A percentile compares a stretch with the other conserved stretches of the same genome.
These are phyloP conservation scores for Trifolium fragiferum DNA, from an alignment of 306 rosid species.

Conservation along the genomic window DNA sequence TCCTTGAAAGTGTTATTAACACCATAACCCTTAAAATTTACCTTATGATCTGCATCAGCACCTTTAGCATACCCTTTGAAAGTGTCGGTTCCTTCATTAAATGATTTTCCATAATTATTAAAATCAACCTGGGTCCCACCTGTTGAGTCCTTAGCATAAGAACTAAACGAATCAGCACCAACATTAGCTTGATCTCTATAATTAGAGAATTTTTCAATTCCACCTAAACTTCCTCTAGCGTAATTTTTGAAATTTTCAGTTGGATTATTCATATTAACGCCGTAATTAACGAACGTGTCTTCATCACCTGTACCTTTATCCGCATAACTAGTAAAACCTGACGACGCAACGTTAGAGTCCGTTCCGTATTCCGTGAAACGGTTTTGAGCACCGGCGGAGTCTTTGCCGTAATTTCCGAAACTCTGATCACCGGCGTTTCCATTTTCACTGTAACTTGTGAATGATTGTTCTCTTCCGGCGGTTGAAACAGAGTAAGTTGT, in stretches of 20 bases:
- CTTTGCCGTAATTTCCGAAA: slow-evolving; percentile 63
- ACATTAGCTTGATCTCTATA: slow-evolving; percentile 73
- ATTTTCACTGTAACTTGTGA: slow-evolving; percentile 58
- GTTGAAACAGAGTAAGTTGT: slow-evolving; percentile 58
- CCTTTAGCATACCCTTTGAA: slow-evolving; percentile 73
- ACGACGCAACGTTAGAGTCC: slow-evolving; percentile 53
- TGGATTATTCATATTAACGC: slow-evolving; percentile 58
- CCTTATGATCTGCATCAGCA: slow-evolving; percentile 40
- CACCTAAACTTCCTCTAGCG: slow-evolving; percentile 57
- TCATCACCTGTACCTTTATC: slow-evolving; percentile 34
- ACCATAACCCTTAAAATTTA: slow-evolving; percentile 73
- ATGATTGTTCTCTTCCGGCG: slow-evolving; percentile 62
- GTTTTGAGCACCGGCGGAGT: slow-evolving; percentile 50
- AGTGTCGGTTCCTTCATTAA: slow-evolving; percentile 69
- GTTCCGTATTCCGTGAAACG: slow-evolving; percentile 60
- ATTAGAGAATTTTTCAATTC: slow-evolving; percentile 56
- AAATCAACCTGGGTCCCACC: slow-evolving; percentile 56
- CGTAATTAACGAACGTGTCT: slow-evolving; percentile 67
- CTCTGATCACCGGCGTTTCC: slow-evolving; percentile 69
- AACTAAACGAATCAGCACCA: slow-evolving; percentile 67
- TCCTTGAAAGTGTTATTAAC: slow-evolving; percentile 68
- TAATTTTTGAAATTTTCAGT: slow-evolving; percentile 61
- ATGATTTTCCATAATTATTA: slow-evolving; percentile 66
- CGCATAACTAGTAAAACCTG: slow-evolving; percentile 60
- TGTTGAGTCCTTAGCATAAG: slow-evolving; percentile 63